Evolutionary conservation across 176 grass and related monocot genomes (phyloP), one percentile per base, ranked within the genome.

Genomic region (Ampelocalamus luodianensis): DNA sequence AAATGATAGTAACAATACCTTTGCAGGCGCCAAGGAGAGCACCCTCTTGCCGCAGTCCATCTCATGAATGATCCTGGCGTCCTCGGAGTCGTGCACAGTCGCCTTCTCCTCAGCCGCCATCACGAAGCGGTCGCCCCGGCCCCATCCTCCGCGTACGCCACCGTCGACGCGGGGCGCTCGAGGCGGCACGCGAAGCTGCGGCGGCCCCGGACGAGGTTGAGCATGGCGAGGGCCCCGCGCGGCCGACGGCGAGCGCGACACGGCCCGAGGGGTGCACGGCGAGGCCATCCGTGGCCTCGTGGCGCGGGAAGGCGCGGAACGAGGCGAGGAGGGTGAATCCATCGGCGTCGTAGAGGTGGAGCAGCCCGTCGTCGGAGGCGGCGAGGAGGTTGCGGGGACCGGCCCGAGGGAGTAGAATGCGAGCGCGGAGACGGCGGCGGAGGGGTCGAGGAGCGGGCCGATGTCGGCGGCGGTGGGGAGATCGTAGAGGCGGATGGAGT

Each of bases 401-500:
- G 88, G 89, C 11, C 91, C 91, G 18, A 67, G 51, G 43, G 84
- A 90, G 88, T 90, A 89, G 93, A 99, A 94, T 65, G 91, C 88
- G 83, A 99, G 83, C 46, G 91, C 87, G 70, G 91, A 96, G 84
- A 99, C 90, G 38, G 90, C 88, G 65, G 87, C 90, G n/a, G 55
- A 59, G 60, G 94, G 91, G 46, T 96, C 90, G 65, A 99, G 88
- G 45, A 99, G 93, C 78, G 88, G 71, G 22, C 93, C 93, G 40
- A 95, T 69, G 89, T 96, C 93, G 60, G 86, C 81, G 22, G 91
- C 79, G 50, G 93, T 15, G 3, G 84, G 72, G 45, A 99, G 90
- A 86, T 99, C 91, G 81, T 99, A 99, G 62, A 99, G 88, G 68
- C 90, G 90, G 70, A 96, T 72, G 64, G 91, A 89, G 59, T 96